Base-by-base conservation (phyloP, 139 green algal genomes). In the Chlorella ohadii region DNA sequence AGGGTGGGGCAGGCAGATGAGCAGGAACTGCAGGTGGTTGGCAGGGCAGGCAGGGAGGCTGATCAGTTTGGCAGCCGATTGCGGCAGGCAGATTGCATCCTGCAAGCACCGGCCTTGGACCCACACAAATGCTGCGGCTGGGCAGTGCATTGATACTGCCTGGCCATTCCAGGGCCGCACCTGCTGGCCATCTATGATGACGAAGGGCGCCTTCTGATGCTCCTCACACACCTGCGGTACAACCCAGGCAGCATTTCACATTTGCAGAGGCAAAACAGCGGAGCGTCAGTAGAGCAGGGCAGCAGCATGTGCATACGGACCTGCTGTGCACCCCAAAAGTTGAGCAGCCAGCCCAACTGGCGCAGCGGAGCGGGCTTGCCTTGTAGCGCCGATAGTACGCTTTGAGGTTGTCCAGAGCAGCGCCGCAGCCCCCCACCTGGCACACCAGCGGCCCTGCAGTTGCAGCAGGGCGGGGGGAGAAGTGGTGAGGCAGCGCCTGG, bases 311-410 rank as follows among this genome's bases (percentile, higher is more conserved):
- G n/a, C n/a, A n/a, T n/a, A n/a, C n/a, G n/a, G n/a, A n/a, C n/a
- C n/a, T n/a, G n/a, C n/a, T n/a, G n/a, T n/a, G n/a, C n/a, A n/a
- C n/a, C n/a, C n/a, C n/a, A n/a, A n/a, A n/a, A n/a, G n/a, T n/a
- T n/a, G n/a, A n/a, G n/a, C n/a, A n/a, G n/a, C n/a, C 44, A 51
- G n/a, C 28, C 12, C 66, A 73, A 16, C 4, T 4, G 17, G 31
- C 31, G 22, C 66, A 39, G 31, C 22, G 13, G 7, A 12, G 1
- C 25, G 25, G 83, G 79, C 44, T 20, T n/a, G n/a, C n/a, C n/a
- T n/a, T 87, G 86, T 95, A 96, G 33, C 91, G 83, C 86, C 95
- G 93, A 88, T 97, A 93, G 89, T 96, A 97, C 63, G 97, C 94
- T 85, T 95, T 96, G 1, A 96, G 88, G 27, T 72, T 63, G 12